phyloP scores from a whole-genome alignment of 2,329 filamentous ascomycete genomes.

The Malbranchea zuffiana region DNA sequence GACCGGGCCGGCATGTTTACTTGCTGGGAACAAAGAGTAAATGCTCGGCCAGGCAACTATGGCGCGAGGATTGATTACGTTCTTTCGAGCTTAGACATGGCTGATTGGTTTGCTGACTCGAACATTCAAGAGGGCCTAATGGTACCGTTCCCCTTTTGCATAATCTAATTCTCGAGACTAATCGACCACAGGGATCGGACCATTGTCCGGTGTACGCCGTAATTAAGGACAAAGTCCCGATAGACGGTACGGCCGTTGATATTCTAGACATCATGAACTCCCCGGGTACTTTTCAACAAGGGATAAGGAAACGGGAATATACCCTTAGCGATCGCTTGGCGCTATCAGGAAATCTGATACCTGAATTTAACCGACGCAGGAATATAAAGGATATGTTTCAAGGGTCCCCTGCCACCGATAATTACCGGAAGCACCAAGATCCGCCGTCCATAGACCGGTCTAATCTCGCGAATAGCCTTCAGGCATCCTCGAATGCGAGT shows the following conservation, averaged over 20 bases:
- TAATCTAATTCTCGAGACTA: slow-evolving; percentile 12
- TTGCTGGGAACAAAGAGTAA: slow-evolving; percentile 91
- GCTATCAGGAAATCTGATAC: slow-evolving; percentile 70
- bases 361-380: slow-evolving; percentile 73
- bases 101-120: slow-evolving; percentile 64
- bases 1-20: slow-evolving; percentile 84
- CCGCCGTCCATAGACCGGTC: neutral
- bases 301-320: slow-evolving; percentile 57
- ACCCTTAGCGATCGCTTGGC: slow-evolving; percentile 53
- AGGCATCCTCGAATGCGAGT: too few relatives aligned
- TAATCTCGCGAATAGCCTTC: too few relatives aligned
- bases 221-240: slow-evolving; percentile 52
- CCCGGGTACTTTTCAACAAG: slow-evolving; percentile 56
- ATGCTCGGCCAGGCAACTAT: slow-evolving; percentile 89
- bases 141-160: slow-evolving; percentile 26
- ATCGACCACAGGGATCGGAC: slow-evolving; percentile 59
- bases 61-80: slow-evolving; percentile 91
- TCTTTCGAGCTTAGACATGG: slow-evolving; percentile 68
- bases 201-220: slow-evolving; percentile 86
- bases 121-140: slow-evolving; percentile 90
- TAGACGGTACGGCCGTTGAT: slow-evolving; percentile 41
- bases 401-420: neutral
- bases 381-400: slow-evolving; percentile 89
- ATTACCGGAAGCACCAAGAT: neutral
- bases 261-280: slow-evolving; percentile 71